Evolutionary conservation across 2,329 filamentous ascomycete species (phyloP), one percentile per base, ranked within the genome.

Genomic region (Ceratocystis lukuohia): DNA sequence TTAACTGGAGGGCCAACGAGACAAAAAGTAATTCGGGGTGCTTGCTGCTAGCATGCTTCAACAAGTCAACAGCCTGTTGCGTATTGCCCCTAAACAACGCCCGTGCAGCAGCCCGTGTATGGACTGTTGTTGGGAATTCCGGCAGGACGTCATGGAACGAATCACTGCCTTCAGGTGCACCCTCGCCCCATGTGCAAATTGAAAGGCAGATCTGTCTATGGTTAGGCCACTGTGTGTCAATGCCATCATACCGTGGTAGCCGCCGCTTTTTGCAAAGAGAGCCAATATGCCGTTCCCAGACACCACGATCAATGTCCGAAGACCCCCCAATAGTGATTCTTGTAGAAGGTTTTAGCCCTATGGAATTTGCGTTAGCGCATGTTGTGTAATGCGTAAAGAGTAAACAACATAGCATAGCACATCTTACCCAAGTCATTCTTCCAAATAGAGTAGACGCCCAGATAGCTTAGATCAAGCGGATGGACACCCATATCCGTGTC

Each of bases 361-460:
- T 2, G 1, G 62, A 28, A 59, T 6, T 17, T 15, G n/a, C 8
- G 62, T 65, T 65, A 57, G 46, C 22, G 5, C 28, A 48, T 30
- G 12, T 17, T 25, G 20, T 22, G 41, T 20, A 37, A n/a, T 30
- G 8, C 6, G 33, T 28, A 20, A 30, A 50, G 8, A 25, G 17
- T 30, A 30, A 30, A 7, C 45, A 45, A 12, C 17, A 41, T 15
- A 41, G 8, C 37, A 5, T 41, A 8, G 37, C 37, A 41, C 10
- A 41, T 41, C 7, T 28, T 76, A 80, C 87, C 87, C 7, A 91
- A 79, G 63, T 85, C 78, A 68, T 88, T 87, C 2, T 77, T 82
- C 88, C 89, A 93, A 66, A 94, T 83, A 1, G 82, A 82, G 65
- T 84, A 78, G 5, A 92, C 84, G 1, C 90, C 90, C 67, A 93